These are phyloP conservation scores for Gillenia trifoliata DNA, from an alignment of 306 rosid genomes.

Conservation along the genomic window DNA sequence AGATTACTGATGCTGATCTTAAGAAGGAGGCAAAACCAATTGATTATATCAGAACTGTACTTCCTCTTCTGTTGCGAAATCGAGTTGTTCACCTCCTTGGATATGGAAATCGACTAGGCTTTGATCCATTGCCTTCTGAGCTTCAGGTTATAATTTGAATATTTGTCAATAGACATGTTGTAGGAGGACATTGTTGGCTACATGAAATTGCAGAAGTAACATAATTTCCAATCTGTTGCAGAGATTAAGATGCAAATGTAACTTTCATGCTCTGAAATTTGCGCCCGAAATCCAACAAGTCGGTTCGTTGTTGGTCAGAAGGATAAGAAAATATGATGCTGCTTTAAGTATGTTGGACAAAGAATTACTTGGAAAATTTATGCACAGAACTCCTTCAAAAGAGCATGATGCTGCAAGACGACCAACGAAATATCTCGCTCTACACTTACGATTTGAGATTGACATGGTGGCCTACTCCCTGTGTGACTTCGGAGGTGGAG, in stretches of 20 bases:
- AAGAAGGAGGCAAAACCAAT: slow-evolving; percentile 76
- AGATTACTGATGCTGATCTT: slow-evolving; percentile 92
- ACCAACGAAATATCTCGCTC: slow-evolving; percentile 67
- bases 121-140: slow-evolving; percentile 69
- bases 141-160: slow-evolving; percentile 63
- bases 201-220: not conserved
- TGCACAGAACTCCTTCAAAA: slow-evolving; percentile 24
- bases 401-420: slow-evolving; percentile 29
- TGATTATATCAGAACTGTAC: slow-evolving; percentile 56
- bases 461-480: slow-evolving; percentile 95
- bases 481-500: slow-evolving; percentile 91
- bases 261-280: slow-evolving; percentile 83
- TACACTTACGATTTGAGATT: slow-evolving; percentile 88
- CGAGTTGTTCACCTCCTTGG: slow-evolving; percentile 84
- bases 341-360: slow-evolving; percentile 55
- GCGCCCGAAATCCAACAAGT: slow-evolving; percentile 67
- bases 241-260: slow-evolving; percentile 95
- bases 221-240: slow-evolving; percentile 26
- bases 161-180: not conserved
- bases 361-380: slow-evolving; percentile 72
- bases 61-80: slow-evolving; percentile 64
- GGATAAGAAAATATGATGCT: slow-evolving; percentile 57
- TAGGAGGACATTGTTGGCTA: not conserved
- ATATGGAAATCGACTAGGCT: slow-evolving; percentile 90
- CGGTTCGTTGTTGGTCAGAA: slow-evolving; percentile 64